Percentiles rank a stretch among this genome's conserved stretches.
Evolutionary conservation across 345 rosid species (phyloP).

Genomic region (Isatis tinctoria): DNA sequence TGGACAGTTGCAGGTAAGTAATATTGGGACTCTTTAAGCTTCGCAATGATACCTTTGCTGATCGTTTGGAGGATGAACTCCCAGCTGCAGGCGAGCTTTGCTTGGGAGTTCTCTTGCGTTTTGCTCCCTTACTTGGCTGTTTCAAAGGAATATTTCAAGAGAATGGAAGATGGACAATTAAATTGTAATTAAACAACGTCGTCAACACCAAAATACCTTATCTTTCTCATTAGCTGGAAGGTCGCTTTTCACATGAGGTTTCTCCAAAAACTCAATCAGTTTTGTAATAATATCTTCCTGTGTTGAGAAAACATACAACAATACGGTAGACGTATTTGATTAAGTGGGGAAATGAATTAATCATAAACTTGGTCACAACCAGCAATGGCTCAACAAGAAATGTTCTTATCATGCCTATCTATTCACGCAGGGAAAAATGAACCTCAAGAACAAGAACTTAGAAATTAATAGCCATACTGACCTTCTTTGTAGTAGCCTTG

Average conservation of each 20-base stretch:
- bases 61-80: slow-evolving; percentile 30
- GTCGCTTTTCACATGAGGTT: slow-evolving; percentile 69
- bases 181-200: background rate
- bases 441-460: background rate
- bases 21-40: background rate
- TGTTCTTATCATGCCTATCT: background rate
- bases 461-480: slow-evolving; percentile 1
- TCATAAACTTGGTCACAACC: background rate
- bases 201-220: slow-evolving; percentile 36
- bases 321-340: background rate
- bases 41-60: slow-evolving; percentile 26
- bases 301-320: slow-evolving; percentile 8
- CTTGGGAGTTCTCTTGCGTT: slow-evolving; percentile 68
- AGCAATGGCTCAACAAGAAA: slow-evolving; percentile 9
- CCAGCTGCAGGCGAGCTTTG: slow-evolving; percentile 38
- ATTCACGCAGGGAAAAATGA: background rate
- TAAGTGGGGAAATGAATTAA: background rate
- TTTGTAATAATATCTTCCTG: slow-evolving; percentile 74
- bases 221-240: slow-evolving; percentile 67
- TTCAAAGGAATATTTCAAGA: background rate
- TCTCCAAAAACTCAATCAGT: slow-evolving; percentile 75
- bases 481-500: slow-evolving; percentile 79
- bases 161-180: background rate
- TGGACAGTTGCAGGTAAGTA: background rate
- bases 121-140: slow-evolving; percentile 61